phyloP scores from a whole-genome alignment of 2,329 filamentous ascomycete species.

The Alternaria arborescens region DNA sequence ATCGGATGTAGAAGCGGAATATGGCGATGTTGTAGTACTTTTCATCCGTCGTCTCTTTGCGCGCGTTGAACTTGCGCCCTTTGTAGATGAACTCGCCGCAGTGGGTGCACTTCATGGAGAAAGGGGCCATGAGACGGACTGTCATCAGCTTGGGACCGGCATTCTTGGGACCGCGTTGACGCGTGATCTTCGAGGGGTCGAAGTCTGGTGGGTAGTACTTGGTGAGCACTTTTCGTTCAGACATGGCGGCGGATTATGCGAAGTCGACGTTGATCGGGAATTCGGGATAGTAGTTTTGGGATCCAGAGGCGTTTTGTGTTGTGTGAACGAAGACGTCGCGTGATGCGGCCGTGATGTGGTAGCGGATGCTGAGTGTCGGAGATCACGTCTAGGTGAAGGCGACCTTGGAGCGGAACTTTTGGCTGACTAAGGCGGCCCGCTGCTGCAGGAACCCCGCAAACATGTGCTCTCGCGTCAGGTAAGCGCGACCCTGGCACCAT shows the following conservation, averaged over 20 bases:
- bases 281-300: neutral
- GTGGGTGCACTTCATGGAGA: conserved; percentile 76
- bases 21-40: conserved; percentile 89
- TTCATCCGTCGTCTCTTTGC: conserved; percentile 91
- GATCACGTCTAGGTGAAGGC: conserved; percentile 12
- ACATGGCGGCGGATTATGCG: conserved; percentile 66
- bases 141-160: conserved; percentile 82
- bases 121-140: conserved; percentile 90
- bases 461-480: conserved; percentile 29
- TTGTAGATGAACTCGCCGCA: conserved; percentile 88
- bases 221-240: conserved; percentile 81
- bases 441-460: conserved; percentile 26
- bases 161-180: conserved; percentile 73
- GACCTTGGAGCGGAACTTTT: conserved; percentile 8
- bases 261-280: neutral
- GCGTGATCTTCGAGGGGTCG: conserved; percentile 80
- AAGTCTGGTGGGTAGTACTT: conserved; percentile 81
- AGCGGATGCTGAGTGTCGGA: neutral
- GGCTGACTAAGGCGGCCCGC: conserved; percentile 26
- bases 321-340: neutral
- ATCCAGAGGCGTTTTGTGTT: neutral
- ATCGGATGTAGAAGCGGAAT: conserved; percentile 86
- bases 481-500: conserved; percentile 25
- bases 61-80: conserved; percentile 92
- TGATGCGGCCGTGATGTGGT: neutral